phyloP scores from a whole-genome alignment of 441 rosid genomes.

The Biscutella laevigata region DNA sequence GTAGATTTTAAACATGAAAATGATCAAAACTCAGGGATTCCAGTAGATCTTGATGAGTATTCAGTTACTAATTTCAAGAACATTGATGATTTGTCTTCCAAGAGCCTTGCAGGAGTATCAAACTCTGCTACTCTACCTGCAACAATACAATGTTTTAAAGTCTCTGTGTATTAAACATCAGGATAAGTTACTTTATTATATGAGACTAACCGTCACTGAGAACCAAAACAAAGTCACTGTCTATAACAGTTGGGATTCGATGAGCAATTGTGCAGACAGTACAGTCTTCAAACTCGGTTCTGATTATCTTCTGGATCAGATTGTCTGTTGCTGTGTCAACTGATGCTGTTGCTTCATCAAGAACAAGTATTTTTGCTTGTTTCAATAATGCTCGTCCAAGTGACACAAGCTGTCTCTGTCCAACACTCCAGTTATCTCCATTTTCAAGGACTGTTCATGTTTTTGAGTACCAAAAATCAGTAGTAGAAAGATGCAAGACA shows the following conservation, averaged over 20 bases:
- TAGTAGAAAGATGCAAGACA: not conserved
- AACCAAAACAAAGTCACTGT: constrained; percentile 92
- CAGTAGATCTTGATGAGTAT: constrained; percentile 90
- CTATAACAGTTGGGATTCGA: constrained; percentile 94
- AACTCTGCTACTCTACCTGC: constrained; percentile 94
- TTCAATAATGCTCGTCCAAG: constrained; percentile 94
- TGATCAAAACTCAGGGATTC: constrained; percentile 71
- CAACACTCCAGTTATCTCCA: constrained; percentile 99
- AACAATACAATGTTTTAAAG: too few species aligned
- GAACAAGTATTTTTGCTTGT: constrained; percentile 90
- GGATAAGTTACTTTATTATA: too few species aligned
- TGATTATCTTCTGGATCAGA: constrained; percentile 90
- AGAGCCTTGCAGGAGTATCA: constrained; percentile 67
- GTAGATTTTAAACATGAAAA: constrained; percentile 2
- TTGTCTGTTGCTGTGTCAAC: constrained; percentile 98
- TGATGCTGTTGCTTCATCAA: constrained; percentile 99
- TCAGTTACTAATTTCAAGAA: constrained; percentile 86
- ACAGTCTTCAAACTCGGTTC: constrained; percentile 85
- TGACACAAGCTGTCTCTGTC: constrained; percentile 92
- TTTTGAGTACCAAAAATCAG: constrained; percentile 9
- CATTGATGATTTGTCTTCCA: constrained; percentile 95
- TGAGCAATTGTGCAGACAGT: constrained; percentile 99
- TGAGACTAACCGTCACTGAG: constrained; percentile 90
- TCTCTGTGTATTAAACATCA: too few species aligned
- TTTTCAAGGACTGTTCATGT: constrained; percentile 62